A percentile compares a stretch with the other conserved stretches of the same genome.
These are phyloP conservation scores for Gynostemma pentaphyllum DNA, from an alignment of 306 rosid species.

Conservation along the genomic window DNA sequence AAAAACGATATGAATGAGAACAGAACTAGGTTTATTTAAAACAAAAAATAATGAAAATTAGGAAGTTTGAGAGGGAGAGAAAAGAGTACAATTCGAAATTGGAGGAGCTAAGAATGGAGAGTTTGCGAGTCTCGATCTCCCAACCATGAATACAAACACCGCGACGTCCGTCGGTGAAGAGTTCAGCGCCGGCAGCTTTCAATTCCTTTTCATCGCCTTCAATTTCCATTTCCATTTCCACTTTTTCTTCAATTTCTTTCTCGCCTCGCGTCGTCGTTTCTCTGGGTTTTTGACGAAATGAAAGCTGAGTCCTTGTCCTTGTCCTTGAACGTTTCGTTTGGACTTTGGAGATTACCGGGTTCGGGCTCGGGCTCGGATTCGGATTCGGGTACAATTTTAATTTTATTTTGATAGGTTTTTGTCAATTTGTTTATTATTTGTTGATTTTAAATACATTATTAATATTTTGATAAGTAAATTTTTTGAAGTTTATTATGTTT, in stretches of 20 bases:
- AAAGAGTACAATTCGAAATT: slow-evolving; percentile 26
- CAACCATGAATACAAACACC: slow-evolving; percentile 79
- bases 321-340: too few species aligned
- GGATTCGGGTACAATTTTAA: too few species aligned
- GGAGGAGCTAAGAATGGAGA: slow-evolving; percentile 68
- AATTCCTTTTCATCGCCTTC: slow-evolving; percentile 56
- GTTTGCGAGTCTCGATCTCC: slow-evolving; percentile 64
- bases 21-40: not conserved
- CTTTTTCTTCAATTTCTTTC: not conserved
- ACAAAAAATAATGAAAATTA: not conserved
- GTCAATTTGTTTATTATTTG: too few species aligned
- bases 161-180: slow-evolving; percentile 42
- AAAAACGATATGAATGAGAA: not conserved
- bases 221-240: slow-evolving; percentile 40
- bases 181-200: slow-evolving; percentile 79
- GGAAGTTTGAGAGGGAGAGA: not conserved
- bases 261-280: not conserved
- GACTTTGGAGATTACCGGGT: not conserved
- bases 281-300: too few species aligned
- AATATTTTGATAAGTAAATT: too few species aligned
- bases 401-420: too few species aligned
- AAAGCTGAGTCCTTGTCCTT: too few species aligned
- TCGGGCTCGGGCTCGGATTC: not conserved
- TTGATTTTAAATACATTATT: too few species aligned
- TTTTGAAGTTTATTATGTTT: too few species aligned